Evolutionary conservation across 176 grass and related monocot species (phyloP).

Genomic region (Aegilops longissima): DNA sequence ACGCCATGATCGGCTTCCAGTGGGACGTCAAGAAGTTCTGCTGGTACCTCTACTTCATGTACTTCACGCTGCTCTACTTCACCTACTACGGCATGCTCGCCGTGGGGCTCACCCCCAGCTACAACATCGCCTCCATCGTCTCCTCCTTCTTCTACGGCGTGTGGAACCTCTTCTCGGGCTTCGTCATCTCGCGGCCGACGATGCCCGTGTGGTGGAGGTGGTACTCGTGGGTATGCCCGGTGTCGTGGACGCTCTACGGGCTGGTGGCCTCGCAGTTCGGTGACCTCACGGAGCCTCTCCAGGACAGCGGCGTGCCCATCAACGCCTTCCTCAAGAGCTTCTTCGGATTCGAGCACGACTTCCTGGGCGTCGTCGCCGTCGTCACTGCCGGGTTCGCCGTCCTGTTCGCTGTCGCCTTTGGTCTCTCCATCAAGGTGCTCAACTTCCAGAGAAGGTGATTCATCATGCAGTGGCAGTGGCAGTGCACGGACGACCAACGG

Average conservation of each 20-base stretch:
- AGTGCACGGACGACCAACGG: background rate
- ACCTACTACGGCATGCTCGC: constrained; percentile 60
- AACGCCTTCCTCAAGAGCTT: constrained; percentile 35
- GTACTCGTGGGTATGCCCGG: constrained; percentile 58
- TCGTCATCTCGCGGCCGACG: constrained; percentile 48
- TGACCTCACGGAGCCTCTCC: constrained; percentile 20
- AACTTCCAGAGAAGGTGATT: constrained; percentile 55
- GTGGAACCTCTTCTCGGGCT: constrained; percentile 69
- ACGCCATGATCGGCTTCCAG: constrained; percentile 53
- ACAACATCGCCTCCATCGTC: constrained; percentile 56
- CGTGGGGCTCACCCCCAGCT: constrained; percentile 50
- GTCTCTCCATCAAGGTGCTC: constrained; percentile 50
- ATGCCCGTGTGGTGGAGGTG: constrained; percentile 62
- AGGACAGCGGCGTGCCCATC: constrained; percentile 12
- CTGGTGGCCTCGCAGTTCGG: constrained; percentile 58
- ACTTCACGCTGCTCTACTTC: constrained; percentile 68
- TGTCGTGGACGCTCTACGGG: constrained; percentile 55
- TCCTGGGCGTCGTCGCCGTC: constrained; percentile 34
- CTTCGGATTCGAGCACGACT: constrained; percentile 49
- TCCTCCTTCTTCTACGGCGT: constrained; percentile 56
- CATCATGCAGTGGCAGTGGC: background rate
- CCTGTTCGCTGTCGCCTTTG: constrained; percentile 48
- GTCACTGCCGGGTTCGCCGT: constrained; percentile 30
- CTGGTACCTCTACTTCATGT: constrained; percentile 71
- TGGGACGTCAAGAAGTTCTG: constrained; percentile 56